Evolutionary conservation across 495 filamentous ascomycete genomes (phyloP).

Genomic region (Neurospora sp.): DNA sequence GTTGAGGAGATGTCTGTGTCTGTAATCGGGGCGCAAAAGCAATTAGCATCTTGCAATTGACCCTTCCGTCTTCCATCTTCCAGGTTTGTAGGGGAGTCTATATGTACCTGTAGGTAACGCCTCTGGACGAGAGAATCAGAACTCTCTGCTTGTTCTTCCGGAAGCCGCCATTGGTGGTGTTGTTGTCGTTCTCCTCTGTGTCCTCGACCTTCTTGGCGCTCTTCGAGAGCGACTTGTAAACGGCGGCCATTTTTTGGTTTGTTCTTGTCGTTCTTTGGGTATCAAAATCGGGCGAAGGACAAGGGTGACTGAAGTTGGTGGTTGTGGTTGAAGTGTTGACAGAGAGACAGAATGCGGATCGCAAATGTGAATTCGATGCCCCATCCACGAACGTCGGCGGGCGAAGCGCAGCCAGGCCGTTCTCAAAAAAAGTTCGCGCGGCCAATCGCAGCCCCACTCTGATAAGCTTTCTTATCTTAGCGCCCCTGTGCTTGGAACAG

Average conservation of each 20-base stretch:
- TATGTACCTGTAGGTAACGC: constrained; percentile 74
- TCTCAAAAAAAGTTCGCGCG: constrained; percentile 18
- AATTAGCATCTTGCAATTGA: constrained; percentile 1
- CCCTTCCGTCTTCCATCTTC: not conserved
- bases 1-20: constrained; percentile 85
- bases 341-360: not conserved
- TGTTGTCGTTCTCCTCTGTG: constrained; percentile 23
- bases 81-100: not conserved
- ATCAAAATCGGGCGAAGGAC: not conserved
- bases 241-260: constrained; percentile 64
- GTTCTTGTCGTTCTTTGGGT: not conserved
- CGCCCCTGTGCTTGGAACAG: not conserved
- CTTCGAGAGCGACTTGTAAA: constrained; percentile 87
- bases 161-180: constrained; percentile 25
- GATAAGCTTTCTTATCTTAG: constrained; percentile 15
- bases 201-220: constrained; percentile 31
- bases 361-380: not conserved
- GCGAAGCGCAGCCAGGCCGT: not conserved
- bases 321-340: constrained; percentile 2
- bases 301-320: constrained; percentile 1
- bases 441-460: constrained; percentile 5
- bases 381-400: not conserved
- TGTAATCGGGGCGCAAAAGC: constrained; percentile 18
- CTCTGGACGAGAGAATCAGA: constrained; percentile 78
- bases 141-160: constrained; percentile 66